Evolutionary conservation across 2,329 filamentous ascomycete genomes (phyloP).

Genomic region (Madurella mycetomatis): DNA sequence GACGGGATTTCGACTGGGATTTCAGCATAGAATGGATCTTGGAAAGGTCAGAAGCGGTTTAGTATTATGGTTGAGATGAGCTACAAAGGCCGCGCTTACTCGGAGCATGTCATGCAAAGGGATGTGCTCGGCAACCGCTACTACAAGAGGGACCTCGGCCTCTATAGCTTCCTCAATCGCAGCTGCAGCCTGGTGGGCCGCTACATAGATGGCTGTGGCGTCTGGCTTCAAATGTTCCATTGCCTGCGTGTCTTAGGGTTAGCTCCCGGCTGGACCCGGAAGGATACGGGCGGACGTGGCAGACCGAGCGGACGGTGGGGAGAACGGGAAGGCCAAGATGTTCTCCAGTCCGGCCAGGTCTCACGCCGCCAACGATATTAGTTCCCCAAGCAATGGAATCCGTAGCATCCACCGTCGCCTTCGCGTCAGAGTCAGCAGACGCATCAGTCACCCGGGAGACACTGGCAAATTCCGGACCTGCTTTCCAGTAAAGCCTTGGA

Average conservation of each 20-base stretch:
- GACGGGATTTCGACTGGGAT: slow-evolving; percentile 65
- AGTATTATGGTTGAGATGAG: neutral
- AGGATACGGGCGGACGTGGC: neutral
- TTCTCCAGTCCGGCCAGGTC: slow-evolving; percentile 63
- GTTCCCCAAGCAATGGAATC: slow-evolving; percentile 76
- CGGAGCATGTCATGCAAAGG: slow-evolving; percentile 73
- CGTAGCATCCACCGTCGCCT: slow-evolving; percentile 70
- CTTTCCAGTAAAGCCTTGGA: slow-evolving; percentile 40
- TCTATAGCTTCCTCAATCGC: slow-evolving; percentile 79
- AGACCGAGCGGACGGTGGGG: slow-evolving; percentile 58
- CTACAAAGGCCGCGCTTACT: slow-evolving; percentile 18
- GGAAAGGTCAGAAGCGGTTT: slow-evolving; percentile 10
- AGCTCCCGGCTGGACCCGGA: neutral
- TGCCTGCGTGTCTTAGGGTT: slow-evolving; percentile 40
- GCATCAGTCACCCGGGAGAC: neutral
- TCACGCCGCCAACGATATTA: slow-evolving; percentile 74
- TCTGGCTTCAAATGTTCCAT: slow-evolving; percentile 68
- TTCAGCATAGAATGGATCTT: slow-evolving; percentile 60
- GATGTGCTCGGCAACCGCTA: slow-evolving; percentile 76
- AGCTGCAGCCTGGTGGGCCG: slow-evolving; percentile 65
- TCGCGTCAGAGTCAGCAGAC: slow-evolving; percentile 21
- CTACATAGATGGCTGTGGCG: slow-evolving; percentile 75
- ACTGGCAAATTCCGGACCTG: slow-evolving; percentile 22
- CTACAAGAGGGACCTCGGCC: slow-evolving; percentile 71
- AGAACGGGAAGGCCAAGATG: slow-evolving; percentile 70